phyloP scores from a whole-genome alignment of 306 rosid genomes.

The Corylus americana region DNA sequence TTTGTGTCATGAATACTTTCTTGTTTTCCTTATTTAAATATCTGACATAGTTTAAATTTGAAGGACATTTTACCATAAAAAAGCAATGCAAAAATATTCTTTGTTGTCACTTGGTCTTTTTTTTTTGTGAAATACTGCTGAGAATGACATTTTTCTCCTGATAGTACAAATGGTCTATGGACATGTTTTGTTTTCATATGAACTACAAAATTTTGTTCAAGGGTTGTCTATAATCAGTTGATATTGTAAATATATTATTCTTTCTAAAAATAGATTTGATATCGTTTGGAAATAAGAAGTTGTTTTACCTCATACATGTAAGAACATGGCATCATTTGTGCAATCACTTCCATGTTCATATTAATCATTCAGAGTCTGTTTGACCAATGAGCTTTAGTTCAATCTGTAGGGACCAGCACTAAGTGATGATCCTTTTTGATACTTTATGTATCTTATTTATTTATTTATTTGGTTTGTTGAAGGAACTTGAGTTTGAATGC shows the following conservation, averaged over 20 bases:
- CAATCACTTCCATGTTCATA: not conserved
- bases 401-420: not conserved
- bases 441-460: constrained; percentile 18
- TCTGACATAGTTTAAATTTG: not conserved
- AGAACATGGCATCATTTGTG: not conserved
- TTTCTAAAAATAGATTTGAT: not conserved
- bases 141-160: not conserved
- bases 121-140: not conserved
- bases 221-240: not conserved
- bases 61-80: not conserved
- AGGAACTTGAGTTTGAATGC: constrained; percentile 90
- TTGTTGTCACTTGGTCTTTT: not conserved
- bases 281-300: not conserved
- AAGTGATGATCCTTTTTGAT: not conserved
- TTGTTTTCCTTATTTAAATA: not conserved
- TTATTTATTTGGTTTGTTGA: constrained; percentile 28
- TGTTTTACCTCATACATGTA: not conserved
- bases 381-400: not conserved
- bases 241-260: not conserved
- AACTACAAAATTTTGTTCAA: not conserved
- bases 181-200: not conserved
- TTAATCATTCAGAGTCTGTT: not conserved
- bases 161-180: not conserved
- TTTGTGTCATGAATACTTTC: not conserved
- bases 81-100: not conserved